Evolutionary conservation across 495 filamentous ascomycete species (phyloP).

Genomic region (Penicillium fimorum): DNA sequence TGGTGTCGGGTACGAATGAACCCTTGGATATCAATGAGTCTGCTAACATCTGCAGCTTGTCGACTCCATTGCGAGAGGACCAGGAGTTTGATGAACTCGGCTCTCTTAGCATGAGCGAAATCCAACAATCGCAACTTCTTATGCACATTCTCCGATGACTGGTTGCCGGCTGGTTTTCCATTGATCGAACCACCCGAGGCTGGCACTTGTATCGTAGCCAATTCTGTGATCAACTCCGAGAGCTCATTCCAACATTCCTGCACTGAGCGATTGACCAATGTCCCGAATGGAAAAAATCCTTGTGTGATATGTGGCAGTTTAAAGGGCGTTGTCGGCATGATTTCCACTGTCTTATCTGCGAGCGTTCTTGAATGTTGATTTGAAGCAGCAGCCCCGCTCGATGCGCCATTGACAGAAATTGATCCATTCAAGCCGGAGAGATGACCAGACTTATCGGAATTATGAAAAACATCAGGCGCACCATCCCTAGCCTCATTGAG

Average conservation of each 20-base stretch:
- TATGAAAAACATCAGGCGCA: slow-evolving; percentile 13
- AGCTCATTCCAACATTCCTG: slow-evolving; percentile 81
- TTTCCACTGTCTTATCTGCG: slow-evolving; percentile 2
- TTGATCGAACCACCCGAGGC: slow-evolving; percentile 31
- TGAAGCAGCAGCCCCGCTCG: slow-evolving; percentile 13
- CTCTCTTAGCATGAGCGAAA: slow-evolving; percentile 62
- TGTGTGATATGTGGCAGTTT: slow-evolving; percentile 78
- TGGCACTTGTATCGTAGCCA: slow-evolving; percentile 63
- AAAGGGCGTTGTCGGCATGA: slow-evolving; percentile 45
- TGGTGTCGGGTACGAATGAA: slow-evolving; percentile 63
- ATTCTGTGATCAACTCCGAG: slow-evolving; percentile 61
- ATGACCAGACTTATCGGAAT: slow-evolving; percentile 17
- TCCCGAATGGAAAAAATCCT: slow-evolving; percentile 67
- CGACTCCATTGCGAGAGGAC: slow-evolving; percentile 86
- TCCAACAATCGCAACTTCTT: slow-evolving; percentile 80
- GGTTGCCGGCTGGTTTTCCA: slow-evolving; percentile 57
- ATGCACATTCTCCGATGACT: slow-evolving; percentile 62
- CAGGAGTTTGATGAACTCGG: slow-evolving; percentile 83
- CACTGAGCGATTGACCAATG: slow-evolving; percentile 69
- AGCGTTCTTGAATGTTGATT: slow-evolving; percentile 17
- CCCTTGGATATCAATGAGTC: slow-evolving; percentile 76
- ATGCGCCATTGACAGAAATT: slow-evolving; percentile 32
- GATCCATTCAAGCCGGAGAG: slow-evolving; percentile 28
- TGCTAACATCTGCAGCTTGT: slow-evolving; percentile 71
- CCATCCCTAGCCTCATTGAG: slow-evolving; percentile 30